Percentiles rank a stretch among this genome's conserved stretches.
These are phyloP conservation scores for Amaranthus hypochondriacus DNA, from an alignment of 148 eudicot genomes.

Conservation along the genomic window DNA sequence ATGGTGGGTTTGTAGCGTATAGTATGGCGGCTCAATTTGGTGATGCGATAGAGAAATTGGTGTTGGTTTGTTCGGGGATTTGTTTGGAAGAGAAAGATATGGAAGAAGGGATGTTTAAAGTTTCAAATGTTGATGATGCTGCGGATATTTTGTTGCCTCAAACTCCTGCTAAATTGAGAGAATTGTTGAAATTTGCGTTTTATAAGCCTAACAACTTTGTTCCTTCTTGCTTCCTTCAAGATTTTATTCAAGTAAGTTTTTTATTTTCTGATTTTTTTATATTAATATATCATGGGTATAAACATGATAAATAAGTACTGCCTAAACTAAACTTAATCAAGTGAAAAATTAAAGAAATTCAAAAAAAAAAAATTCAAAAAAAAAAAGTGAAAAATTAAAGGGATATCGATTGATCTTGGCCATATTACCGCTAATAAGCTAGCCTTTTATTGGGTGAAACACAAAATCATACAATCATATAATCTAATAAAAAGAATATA, in stretches of 20 bases:
- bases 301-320: too few species aligned
- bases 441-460: too few species aligned
- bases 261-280: not conserved
- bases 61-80: slow-evolving; percentile 41
- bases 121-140: slow-evolving; percentile 38
- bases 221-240: slow-evolving; percentile 49
- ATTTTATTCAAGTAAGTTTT: slow-evolving; percentile 53
- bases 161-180: slow-evolving; percentile 41
- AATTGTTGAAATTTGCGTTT: slow-evolving; percentile 38
- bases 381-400: too few species aligned
- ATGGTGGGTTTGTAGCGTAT: slow-evolving; percentile 62
- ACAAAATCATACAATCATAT: too few species aligned
- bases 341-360: too few species aligned
- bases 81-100: slow-evolving; percentile 48
- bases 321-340: too few species aligned
- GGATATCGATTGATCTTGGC: too few species aligned
- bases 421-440: too few species aligned
- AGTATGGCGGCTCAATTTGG: slow-evolving; percentile 50
- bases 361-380: too few species aligned
- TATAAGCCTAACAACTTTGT: slow-evolving; percentile 36
- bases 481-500: too few species aligned
- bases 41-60: slow-evolving; percentile 36
- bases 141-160: slow-evolving; percentile 36
- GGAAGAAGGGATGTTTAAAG: slow-evolving; percentile 45
- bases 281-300: too few species aligned